A percentile compares a stretch with the other conserved stretches of the same genome.
Conservation (phyloP, 1,284 basidiomycete species). For the Sanghuangporus baumii region DNA sequence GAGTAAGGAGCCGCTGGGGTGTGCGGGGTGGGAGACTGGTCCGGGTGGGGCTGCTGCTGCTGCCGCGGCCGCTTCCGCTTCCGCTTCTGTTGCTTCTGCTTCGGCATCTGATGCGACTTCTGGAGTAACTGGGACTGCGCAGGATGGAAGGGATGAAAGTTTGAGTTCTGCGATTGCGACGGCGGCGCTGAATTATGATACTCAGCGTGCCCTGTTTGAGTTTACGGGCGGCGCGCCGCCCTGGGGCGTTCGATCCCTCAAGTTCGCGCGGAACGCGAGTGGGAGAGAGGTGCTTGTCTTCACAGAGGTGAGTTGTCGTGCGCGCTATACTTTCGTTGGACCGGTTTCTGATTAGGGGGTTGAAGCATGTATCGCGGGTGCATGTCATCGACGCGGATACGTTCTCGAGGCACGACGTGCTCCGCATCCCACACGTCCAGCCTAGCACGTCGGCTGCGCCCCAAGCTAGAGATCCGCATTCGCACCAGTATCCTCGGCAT, state of each 20-base stretch:
- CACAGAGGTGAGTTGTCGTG: constrained; percentile 58
- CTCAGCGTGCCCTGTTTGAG: neutral
- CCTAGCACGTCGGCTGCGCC: constrained; percentile 23
- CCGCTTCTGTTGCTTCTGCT: too few relatives aligned
- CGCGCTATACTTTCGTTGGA: neutral
- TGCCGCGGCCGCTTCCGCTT: neutral
- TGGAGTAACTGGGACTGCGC: neutral
- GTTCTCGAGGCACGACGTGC: constrained; percentile 67
- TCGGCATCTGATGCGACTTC: neutral
- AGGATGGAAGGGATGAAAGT: neutral
- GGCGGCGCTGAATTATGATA: neutral
- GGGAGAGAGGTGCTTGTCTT: constrained; percentile 71
- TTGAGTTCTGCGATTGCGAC: neutral
- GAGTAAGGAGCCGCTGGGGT: constrained; percentile 61
- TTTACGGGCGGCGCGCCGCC: constrained; percentile 44
- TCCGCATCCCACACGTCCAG: constrained; percentile 49
- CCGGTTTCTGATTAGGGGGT: neutral
- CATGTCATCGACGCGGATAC: constrained; percentile 79
- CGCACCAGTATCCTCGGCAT: neutral
- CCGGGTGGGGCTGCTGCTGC: neutral
- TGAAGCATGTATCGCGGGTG: constrained; percentile 65
- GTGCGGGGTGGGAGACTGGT: constrained; percentile 14
- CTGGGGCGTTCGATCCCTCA: constrained; percentile 73
- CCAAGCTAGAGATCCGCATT: neutral
- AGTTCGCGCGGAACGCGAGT: constrained; percentile 54